Evolutionary conservation across 208 protist genomes (phyloP).

Genomic region (Phytomonas francai): DNA sequence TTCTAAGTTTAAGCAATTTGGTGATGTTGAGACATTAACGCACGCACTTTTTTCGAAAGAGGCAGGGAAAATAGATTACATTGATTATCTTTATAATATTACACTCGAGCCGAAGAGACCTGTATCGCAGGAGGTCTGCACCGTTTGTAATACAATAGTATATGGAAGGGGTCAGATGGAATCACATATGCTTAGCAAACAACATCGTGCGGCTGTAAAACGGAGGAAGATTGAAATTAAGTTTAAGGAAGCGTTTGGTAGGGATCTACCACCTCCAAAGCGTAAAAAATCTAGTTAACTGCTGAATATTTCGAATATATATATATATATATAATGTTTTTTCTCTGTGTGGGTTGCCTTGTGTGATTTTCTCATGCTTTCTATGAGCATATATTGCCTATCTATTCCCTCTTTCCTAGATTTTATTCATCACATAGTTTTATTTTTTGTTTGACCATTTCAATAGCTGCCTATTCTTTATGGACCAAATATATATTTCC

Average conservation of each 20-base stretch:
- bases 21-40: background rate
- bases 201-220: conserved; percentile 47
- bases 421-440: background rate
- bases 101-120: conserved; percentile 1
- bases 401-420: conserved; percentile 1
- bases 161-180: conserved; percentile 43
- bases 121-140: conserved; percentile 48
- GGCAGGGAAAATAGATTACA: background rate
- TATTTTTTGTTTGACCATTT: background rate
- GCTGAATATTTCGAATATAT: background rate
- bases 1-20: background rate
- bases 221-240: conserved; percentile 33
- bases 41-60: background rate
- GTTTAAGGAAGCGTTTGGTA: conserved; percentile 50
- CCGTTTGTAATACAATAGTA: conserved; percentile 42
- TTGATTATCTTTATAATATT: background rate
- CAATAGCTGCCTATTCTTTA: conserved; percentile 8
- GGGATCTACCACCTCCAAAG: conserved; percentile 46
- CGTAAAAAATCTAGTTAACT: conserved; percentile 14
- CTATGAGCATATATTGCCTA: background rate
- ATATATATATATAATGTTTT: conserved; percentile 3
- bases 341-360: conserved; percentile 1
- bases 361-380: conserved; percentile 4
- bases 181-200: conserved; percentile 51
- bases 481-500: conserved; percentile 39